Evolutionary conservation across 768 basidiomycete species (phyloP).

Genomic region (Xanthoconium stramineum): DNA sequence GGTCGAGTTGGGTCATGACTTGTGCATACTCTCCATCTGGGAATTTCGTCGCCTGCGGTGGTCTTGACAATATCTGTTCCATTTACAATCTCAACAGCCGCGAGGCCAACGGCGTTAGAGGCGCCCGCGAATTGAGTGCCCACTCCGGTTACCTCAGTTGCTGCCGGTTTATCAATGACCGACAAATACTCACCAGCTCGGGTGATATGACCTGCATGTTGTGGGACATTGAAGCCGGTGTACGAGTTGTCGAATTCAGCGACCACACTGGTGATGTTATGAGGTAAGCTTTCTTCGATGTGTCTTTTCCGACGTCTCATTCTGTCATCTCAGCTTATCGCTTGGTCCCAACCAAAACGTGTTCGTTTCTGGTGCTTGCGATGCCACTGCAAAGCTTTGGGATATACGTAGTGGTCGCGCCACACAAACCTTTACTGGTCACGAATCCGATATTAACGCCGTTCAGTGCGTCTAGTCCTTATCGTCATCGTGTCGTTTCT

Average conservation of each 20-base stretch:
- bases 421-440: slow-evolving; percentile 97
- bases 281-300: slow-evolving; percentile 58
- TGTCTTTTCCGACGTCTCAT: slow-evolving; percentile 9
- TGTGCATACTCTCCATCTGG: slow-evolving; percentile 98
- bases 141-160: slow-evolving; percentile 98
- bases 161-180: slow-evolving; percentile 97
- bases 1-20: slow-evolving; percentile 99
- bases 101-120: slow-evolving; percentile 70
- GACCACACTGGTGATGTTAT: slow-evolving; percentile 99
- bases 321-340: slow-evolving; percentile 63
- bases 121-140: slow-evolving; percentile 92
- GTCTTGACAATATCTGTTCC: slow-evolving; percentile 98
- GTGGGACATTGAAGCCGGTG: slow-evolving; percentile 99
- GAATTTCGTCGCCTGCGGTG: slow-evolving; percentile 97
- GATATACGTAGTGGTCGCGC: slow-evolving; percentile 97
- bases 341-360: slow-evolving; percentile 91
- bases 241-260: slow-evolving; percentile 96
- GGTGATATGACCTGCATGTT: slow-evolving; percentile 99
- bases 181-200: slow-evolving; percentile 96
- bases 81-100: slow-evolving; percentile 93
- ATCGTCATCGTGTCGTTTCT: not conserved
- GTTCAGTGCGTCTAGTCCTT: slow-evolving; percentile 70
- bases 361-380: slow-evolving; percentile 99
- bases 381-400: slow-evolving; percentile 98
- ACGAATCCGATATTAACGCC: slow-evolving; percentile 99